Conservation (phyloP, 129 eudicot genomes). For the Pittosporum tobira region DNA sequence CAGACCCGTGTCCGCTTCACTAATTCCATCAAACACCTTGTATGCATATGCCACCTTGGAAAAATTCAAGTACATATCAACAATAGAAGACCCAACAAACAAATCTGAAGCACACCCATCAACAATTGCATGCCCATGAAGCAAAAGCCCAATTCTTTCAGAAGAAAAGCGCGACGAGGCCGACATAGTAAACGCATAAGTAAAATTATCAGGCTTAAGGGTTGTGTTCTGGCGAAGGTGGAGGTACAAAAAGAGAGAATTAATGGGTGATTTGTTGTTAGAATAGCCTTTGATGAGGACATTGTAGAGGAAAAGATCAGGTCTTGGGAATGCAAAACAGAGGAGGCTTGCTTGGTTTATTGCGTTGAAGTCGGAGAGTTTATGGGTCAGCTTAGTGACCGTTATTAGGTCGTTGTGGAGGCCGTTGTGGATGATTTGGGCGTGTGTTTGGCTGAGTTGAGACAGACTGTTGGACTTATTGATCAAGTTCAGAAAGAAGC, state of each 20-base stretch:
- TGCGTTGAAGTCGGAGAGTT: constrained; percentile 43
- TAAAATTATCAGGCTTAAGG: constrained; percentile 51
- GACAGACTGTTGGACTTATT: constrained; percentile 24
- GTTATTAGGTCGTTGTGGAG: constrained; percentile 38
- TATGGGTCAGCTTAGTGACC: constrained; percentile 71
- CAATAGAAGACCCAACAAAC: constrained; percentile 69
- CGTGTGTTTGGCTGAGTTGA: constrained; percentile 64
- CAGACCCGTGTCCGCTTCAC: constrained; percentile 63
- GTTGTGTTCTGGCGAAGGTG: constrained; percentile 21
- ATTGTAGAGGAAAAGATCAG: constrained; percentile 75
- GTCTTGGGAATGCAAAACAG: constrained; percentile 37
- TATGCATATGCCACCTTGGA: constrained; percentile 37
- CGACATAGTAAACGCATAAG: constrained; percentile 47
- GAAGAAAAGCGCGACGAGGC: constrained; percentile 34
- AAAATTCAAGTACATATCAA: constrained; percentile 55
- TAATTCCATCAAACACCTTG: constrained; percentile 70
- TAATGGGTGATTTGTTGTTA: constrained; percentile 18
- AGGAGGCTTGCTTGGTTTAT: constrained; percentile 43
- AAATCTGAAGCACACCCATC: constrained; percentile 54
- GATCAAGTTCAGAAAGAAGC: constrained; percentile 40
- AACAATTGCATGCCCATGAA: constrained; percentile 66
- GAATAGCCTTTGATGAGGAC: constrained; percentile 59
- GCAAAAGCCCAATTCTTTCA: constrained; percentile 30
- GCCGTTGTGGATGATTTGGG: constrained; percentile 57
- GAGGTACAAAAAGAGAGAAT: constrained; percentile 33